Base-by-base conservation (phyloP, 352 stramenopile genomes). In the Globisporangium uncinulatum region DNA sequence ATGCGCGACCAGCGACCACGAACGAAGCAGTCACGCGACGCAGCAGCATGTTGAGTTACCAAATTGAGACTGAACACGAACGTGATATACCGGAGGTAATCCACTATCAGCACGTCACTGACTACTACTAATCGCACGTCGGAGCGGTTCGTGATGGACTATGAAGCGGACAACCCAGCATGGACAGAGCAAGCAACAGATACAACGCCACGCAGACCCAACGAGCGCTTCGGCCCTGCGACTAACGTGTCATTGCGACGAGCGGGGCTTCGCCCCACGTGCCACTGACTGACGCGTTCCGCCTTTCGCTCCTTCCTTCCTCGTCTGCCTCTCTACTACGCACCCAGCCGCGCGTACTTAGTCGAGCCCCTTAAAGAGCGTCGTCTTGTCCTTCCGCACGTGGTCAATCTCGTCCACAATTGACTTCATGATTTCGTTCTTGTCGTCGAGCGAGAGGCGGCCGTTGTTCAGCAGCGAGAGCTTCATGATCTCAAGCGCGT, bases 401-500 rank as follows among this genome's bases (percentile, higher is more conserved):
- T 89, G 74, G 58, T 89, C 63, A 20, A 95, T 67, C 62, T 95
- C 85, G 61, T 95, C 83, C 17, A 95, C 73, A 19, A 95, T 68
- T 36, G 76, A 82, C 57, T 70, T 75, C 49, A 95, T 69, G 72
- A 95, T 81, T 63, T 95, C 75, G 63, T 95, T 83, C 79, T 95
- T 95, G 76, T 93, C 85, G 61, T 89, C 85, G 81, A 95, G 91
- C 50, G 72, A 77, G 56, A 95, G 84, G 57, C 82, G 85, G 45
- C 85, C 85, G 63, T 95, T 95, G 74, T 95, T 95, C 58, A 92
- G 71, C 62, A 95, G 74, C 55, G 85, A 89, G 41, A 92, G 72
- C 76, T 93, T 92, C 85, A 95, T 95, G 68, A 93, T 87, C 70
- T 90, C 81, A 8, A 95, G 71, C 21, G 83, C 83, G 21, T 92